Conservation (phyloP, 2,329 filamentous ascomycete genomes). For the Ramularia collo-cygni region DNA sequence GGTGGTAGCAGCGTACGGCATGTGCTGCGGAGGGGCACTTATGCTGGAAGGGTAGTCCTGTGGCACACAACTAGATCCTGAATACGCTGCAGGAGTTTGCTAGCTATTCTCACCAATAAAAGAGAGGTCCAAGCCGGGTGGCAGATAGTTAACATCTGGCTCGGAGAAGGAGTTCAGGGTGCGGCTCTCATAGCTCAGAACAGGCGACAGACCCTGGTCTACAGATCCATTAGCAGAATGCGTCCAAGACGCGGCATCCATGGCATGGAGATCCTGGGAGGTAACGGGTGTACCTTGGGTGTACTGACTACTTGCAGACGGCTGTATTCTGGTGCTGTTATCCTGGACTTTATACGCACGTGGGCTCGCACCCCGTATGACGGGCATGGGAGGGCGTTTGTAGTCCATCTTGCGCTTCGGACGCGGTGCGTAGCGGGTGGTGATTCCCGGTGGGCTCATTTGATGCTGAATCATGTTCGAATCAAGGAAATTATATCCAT, state of each 20-base stretch:
- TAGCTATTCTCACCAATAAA: conserved; percentile 22
- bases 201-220: conserved; percentile 30
- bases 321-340: conserved; percentile 19
- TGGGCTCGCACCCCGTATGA: too few relatives aligned
- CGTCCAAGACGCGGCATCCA: conserved; percentile 21
- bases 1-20: too few relatives aligned
- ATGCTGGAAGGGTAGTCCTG: conserved; percentile 3
- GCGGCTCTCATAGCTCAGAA: conserved; percentile 31
- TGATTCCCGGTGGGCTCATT: too few relatives aligned
- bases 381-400: too few relatives aligned
- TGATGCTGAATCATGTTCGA: too few relatives aligned
- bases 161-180: conserved; percentile 25
- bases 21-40: conserved; percentile 8
- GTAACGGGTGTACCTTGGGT: conserved; percentile 10
- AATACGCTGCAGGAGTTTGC: conserved; percentile 14
- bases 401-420: too few relatives aligned
- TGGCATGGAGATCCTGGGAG: conserved; percentile 15
- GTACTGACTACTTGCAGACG: conserved; percentile 19
- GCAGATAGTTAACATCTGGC: conserved; percentile 21
- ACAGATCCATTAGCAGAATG: conserved; percentile 24
- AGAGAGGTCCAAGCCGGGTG: conserved; percentile 25
- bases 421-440: too few relatives aligned
- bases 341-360: too few relatives aligned
- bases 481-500: too few relatives aligned
- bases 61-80: conserved; percentile 4